Percentiles rank a stretch among this genome's conserved stretches.
phyloP scores from a whole-genome alignment of 352 stramenopile species.

The Pythium sp. region DNA sequence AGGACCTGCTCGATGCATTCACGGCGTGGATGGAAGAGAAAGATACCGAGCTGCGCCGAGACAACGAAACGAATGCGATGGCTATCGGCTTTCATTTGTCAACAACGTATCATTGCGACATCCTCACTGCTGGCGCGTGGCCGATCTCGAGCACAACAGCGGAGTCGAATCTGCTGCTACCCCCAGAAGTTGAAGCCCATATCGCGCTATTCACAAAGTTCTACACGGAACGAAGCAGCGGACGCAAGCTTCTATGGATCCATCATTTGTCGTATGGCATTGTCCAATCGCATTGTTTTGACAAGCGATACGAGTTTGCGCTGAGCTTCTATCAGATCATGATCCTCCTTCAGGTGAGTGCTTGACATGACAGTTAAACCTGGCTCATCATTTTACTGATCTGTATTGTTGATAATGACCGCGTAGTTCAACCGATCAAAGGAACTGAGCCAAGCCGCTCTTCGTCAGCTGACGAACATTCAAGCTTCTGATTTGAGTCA shows the following conservation, averaged over 20 bases:
- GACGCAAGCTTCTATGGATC: conserved; percentile 77
- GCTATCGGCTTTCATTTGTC: conserved; percentile 60
- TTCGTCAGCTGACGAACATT: conserved; percentile 60
- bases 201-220: conserved; percentile 81
- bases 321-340: conserved; percentile 87
- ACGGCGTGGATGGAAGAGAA: conserved; percentile 71
- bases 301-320: conserved; percentile 76
- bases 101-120: conserved; percentile 68
- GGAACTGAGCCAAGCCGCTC: conserved; percentile 30
- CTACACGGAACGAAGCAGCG: conserved; percentile 72
- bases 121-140: conserved; percentile 82
- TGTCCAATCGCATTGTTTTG: conserved; percentile 63
- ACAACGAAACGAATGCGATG: conserved; percentile 29
- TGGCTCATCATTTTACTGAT: not conserved
- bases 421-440: conserved; percentile 64
- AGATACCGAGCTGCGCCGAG: conserved; percentile 39
- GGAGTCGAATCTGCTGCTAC: conserved; percentile 56
- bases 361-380: not conserved
- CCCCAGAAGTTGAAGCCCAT: conserved; percentile 50
- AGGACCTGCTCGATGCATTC: conserved; percentile 72
- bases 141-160: conserved; percentile 66
- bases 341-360: conserved; percentile 61
- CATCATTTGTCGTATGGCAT: conserved; percentile 76
- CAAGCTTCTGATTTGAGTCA: conserved; percentile 53
- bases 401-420: not conserved